Evolutionary conservation across 225 moss, liverwort and hornwort genomes (phyloP).

Genomic region (Marchantia polymorpha): DNA sequence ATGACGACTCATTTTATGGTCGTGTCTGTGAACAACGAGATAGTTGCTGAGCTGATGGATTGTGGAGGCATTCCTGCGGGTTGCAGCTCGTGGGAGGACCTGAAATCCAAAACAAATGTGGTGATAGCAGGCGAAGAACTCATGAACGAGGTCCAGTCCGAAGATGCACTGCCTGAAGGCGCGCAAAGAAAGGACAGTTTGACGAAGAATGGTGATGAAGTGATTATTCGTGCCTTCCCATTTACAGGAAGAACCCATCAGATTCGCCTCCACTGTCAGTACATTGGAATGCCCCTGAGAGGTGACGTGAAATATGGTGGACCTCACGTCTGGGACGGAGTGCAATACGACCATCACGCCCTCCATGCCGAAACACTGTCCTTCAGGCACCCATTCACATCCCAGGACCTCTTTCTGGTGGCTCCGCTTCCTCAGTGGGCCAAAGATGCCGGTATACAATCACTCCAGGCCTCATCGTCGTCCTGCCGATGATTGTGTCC

Average conservation of each 20-base stretch:
- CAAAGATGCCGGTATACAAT: slow-evolving; percentile 47
- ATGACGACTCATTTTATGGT: slow-evolving; percentile 74
- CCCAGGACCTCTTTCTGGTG: slow-evolving; percentile 48
- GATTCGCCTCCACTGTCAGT: slow-evolving; percentile 88
- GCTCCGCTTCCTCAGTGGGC: slow-evolving; percentile 86
- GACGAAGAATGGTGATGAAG: slow-evolving; percentile 28
- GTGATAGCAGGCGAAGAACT: slow-evolving; percentile 48
- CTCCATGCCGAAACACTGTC: slow-evolving; percentile 87
- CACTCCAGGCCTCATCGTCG: slow-evolving; percentile 12
- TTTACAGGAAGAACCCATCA: slow-evolving; percentile 95
- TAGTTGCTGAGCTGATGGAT: neutral
- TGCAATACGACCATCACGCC: slow-evolving; percentile 67
- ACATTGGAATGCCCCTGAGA: slow-evolving; percentile 70
- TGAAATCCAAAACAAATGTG: slow-evolving; percentile 24
- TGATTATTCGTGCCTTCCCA: slow-evolving; percentile 78
- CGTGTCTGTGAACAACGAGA: slow-evolving; percentile 36
- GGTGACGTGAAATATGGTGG: slow-evolving; percentile 97
- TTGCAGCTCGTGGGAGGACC: slow-evolving; percentile 11
- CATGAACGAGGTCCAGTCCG: neutral
- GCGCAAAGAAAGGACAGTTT: slow-evolving; percentile 7
- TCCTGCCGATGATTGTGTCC: too few relatives aligned
- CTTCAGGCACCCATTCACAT: slow-evolving; percentile 78
- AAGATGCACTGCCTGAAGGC: neutral
- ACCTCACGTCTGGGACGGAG: slow-evolving; percentile 60
- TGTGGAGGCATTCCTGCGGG: slow-evolving; percentile 6